Percentiles rank a stretch among this genome's conserved stretches.
Conservation (phyloP, 2,329 filamentous ascomycete species). For the Aaosphaeria pasadenensis region DNA sequence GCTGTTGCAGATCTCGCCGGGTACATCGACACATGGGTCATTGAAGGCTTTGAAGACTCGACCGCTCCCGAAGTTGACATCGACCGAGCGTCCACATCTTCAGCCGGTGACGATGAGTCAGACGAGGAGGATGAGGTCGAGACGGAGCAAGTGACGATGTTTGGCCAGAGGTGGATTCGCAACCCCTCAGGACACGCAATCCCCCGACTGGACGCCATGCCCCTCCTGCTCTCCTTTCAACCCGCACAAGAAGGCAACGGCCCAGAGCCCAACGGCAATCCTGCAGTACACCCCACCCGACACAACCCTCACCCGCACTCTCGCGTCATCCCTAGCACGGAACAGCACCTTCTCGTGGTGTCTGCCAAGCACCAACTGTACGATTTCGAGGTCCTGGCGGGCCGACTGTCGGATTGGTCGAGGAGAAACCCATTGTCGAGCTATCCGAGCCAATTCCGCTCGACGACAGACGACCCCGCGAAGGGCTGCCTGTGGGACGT, state of each 20-base stretch:
- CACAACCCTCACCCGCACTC: conserved; percentile 52
- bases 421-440: conserved; percentile 73
- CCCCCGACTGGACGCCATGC: conserved; percentile 44
- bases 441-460: conserved; percentile 71
- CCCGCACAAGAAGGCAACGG: conserved; percentile 24
- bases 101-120: conserved; percentile 29
- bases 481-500: conserved; percentile 86
- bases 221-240: conserved; percentile 47
- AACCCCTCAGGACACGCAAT: conserved; percentile 62
- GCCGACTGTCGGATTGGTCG: conserved; percentile 80
- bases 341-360: conserved; percentile 58
- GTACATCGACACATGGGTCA: conserved; percentile 81
- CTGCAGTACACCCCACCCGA: conserved; percentile 49
- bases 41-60: conserved; percentile 57
- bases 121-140: conserved; percentile 46
- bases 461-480: conserved; percentile 72
- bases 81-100: conserved; percentile 27
- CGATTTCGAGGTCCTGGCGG: conserved; percentile 75
- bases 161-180: conserved; percentile 68
- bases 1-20: conserved; percentile 80
- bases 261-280: conserved; percentile 43
- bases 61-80: conserved; percentile 42
- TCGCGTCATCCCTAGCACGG: conserved; percentile 54
- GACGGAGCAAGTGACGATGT: conserved; percentile 45
- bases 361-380: conserved; percentile 67